Base-by-base conservation (phyloP, 257 asterid genomes). In the Capsicum chinense region DNA sequence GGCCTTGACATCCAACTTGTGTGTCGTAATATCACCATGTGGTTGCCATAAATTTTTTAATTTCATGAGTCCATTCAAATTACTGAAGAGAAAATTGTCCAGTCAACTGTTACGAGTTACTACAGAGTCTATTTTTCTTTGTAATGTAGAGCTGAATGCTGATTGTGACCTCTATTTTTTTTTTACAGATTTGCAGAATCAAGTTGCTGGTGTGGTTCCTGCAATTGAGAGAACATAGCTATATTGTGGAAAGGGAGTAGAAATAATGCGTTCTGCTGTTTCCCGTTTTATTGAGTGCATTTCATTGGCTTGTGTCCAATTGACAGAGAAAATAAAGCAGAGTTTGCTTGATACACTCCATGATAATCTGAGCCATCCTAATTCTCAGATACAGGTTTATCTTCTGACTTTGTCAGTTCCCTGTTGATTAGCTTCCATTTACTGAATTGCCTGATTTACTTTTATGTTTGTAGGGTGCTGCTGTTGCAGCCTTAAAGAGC, bases 181-280 rank as follows among this genome's bases (percentile, higher is more conserved):
- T 63, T 58, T 73, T 87, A 39, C 89, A 94, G 99, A 96, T 85
- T 90, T 90, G 89, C 97, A 93, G 88, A 92, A 86, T 87, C 86
- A 88, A 79, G 90, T 88, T 84, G 92, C 98, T 88, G 92, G 93
- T 84, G 86, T 97, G 83, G 97, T 94, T 88, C 97, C 95, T 84
- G 95, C 97, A 87, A 97, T 97, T 89, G 99, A 97, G 90, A 97
- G 95, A 90, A 98, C 99, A 84, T 89, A 98, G 50, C 92, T 97
- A 52, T 95, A 95, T 90, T 98, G 99, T 74, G 98, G 99, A 83
- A 97, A 97, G 88, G 99, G 99, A 76, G 99, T 98, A 84, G 99
- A 97, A 90, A 94, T 97, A 83, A 95, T 95, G 99, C 98, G 99
- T 69, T 90, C 92, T 87, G 93, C 98, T 79, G 99, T 97, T 87